Evolutionary conservation across 1,139 yeast genomes (phyloP).

Genomic region (Blastobotrys niveus): DNA sequence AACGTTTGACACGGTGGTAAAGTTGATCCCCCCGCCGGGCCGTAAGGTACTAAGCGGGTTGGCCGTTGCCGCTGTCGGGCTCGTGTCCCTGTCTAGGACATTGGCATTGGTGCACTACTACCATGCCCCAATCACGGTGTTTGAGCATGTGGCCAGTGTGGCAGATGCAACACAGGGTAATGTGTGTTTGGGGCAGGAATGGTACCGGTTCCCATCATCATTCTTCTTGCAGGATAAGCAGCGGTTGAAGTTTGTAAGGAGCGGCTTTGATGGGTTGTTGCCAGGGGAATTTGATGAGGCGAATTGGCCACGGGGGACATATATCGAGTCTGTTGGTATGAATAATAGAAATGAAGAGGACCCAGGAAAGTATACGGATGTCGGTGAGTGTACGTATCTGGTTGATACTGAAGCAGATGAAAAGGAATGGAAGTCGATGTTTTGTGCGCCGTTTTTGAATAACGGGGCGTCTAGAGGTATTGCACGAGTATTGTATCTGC

Average conservation of each 20-base stretch:
- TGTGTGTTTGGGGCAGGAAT: constrained; percentile 86
- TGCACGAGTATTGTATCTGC: constrained; percentile 39
- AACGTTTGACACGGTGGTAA: constrained; percentile 32
- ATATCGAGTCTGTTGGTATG: constrained; percentile 52
- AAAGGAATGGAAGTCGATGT: constrained; percentile 32
- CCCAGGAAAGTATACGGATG: constrained; percentile 23
- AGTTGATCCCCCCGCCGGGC: constrained; percentile 22
- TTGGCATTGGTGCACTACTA: constrained; percentile 33
- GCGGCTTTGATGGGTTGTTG: constrained; percentile 79
- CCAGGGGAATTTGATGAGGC: constrained; percentile 78
- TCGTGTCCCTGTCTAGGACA: constrained; percentile 30
- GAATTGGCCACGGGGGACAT: constrained; percentile 21
- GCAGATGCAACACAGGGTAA: constrained; percentile 36
- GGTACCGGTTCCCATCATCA: constrained; percentile 91
- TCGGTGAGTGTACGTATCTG: constrained; percentile 33
- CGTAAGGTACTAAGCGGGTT: neutral
- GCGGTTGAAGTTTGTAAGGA: constrained; percentile 60
- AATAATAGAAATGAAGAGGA: constrained; percentile 58
- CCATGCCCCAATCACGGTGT: constrained; percentile 35
- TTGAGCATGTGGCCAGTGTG: constrained; percentile 21
- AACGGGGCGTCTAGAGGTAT: constrained; percentile 36
- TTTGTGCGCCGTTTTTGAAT: constrained; percentile 37
- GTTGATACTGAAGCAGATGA: constrained; percentile 32
- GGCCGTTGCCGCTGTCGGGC: neutral
- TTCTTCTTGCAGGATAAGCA: constrained; percentile 62